A percentile compares a stretch with the other conserved stretches of the same genome.
Evolutionary conservation across 352 stramenopile species (phyloP).

Genomic region (Pythium angustatum): DNA sequence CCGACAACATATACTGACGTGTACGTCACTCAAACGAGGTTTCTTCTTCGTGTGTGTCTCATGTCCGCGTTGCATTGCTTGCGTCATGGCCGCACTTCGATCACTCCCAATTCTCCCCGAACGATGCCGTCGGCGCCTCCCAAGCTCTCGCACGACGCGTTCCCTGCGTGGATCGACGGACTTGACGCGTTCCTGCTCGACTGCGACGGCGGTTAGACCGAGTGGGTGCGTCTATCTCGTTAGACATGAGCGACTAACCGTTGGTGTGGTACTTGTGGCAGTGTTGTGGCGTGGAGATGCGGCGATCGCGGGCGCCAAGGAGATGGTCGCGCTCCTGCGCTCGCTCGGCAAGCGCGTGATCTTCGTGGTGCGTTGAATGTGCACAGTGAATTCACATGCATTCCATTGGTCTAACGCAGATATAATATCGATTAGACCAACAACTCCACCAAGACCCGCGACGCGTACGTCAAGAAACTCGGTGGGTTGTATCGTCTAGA

Average conservation of each 20-base stretch:
- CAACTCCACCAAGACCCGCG: conserved; percentile 83
- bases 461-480: conserved; percentile 85
- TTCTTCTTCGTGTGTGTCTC: background rate
- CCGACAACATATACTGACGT: background rate
- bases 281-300: conserved; percentile 47
- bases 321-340: conserved; percentile 63
- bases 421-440: conserved; percentile 54
- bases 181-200: conserved; percentile 82
- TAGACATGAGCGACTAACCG: background rate
- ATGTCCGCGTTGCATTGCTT: background rate
- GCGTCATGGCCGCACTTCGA: background rate
- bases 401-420: background rate
- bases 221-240: background rate
- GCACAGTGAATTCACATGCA: background rate
- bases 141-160: conserved; percentile 2
- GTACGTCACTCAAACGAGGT: background rate
- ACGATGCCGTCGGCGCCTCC: background rate
- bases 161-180: conserved; percentile 47
- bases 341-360: conserved; percentile 80
- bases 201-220: conserved; percentile 68
- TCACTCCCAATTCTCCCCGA: background rate
- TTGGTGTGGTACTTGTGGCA: conserved; percentile 1
- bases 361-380: conserved; percentile 59
- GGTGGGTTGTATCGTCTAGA: conserved; percentile 31
- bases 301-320: conserved; percentile 61